These are phyloP conservation scores for Leccinellum rugosiceps DNA, from an alignment of 768 basidiomycete genomes.

Conservation along the genomic window DNA sequence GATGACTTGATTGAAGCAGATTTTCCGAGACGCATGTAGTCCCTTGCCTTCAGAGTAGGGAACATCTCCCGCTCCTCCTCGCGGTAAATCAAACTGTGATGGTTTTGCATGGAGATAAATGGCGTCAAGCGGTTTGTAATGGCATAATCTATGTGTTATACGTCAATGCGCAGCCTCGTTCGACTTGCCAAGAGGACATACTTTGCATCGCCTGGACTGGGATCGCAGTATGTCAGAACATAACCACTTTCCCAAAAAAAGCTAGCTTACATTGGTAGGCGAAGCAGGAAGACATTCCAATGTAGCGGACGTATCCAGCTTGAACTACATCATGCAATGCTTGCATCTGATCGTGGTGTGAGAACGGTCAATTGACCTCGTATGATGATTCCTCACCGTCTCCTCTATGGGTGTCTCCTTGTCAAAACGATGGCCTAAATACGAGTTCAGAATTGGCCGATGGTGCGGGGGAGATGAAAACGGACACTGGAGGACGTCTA, in stretches of 20 bases:
- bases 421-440: constrained; percentile 46
- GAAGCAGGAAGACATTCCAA: constrained; percentile 42
- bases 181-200: constrained; percentile 10
- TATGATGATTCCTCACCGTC: constrained; percentile 24
- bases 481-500: constrained; percentile 55
- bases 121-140: constrained; percentile 43
- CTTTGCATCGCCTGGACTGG: constrained; percentile 41
- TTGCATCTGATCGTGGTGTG: constrained; percentile 36
- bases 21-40: constrained; percentile 31
- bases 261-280: constrained; percentile 36
- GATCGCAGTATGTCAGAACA: constrained; percentile 4
- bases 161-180: not conserved
- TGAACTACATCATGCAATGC: constrained; percentile 52
- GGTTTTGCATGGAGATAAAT: constrained; percentile 67
- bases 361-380: not conserved
- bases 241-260: not conserved
- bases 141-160: constrained; percentile 34
- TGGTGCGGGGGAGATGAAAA: not conserved
- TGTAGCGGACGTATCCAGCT: constrained; percentile 46
- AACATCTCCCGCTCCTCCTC: constrained; percentile 63
- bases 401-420: constrained; percentile 47
- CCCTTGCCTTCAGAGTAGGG: constrained; percentile 37
- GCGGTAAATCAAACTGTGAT: constrained; percentile 53
- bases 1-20: constrained; percentile 36
- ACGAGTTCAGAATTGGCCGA: not conserved